These are phyloP conservation scores for Arthrobotrys conoides DNA, from an alignment of 2,329 filamentous ascomycete species.

Conservation along the genomic window DNA sequence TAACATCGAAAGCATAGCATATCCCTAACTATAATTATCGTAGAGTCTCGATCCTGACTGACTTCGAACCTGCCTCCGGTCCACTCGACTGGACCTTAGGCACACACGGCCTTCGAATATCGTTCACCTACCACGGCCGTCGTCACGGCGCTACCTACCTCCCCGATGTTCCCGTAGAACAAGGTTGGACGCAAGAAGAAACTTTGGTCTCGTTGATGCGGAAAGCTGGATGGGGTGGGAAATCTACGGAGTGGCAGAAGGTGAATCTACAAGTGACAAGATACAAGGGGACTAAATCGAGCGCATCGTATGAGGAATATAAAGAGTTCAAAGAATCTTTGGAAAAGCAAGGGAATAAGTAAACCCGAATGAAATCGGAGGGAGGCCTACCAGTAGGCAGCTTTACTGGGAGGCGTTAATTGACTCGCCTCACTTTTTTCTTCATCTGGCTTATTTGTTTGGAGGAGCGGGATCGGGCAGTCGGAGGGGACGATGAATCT, in stretches of 20 bases:
- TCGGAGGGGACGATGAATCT: background rate
- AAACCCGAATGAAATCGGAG: background rate
- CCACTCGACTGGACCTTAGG: slow-evolving; percentile 89
- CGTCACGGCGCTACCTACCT: slow-evolving; percentile 90
- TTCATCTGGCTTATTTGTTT: background rate
- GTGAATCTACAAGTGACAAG: slow-evolving; percentile 83
- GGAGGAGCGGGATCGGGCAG: background rate
- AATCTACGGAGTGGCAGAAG: slow-evolving; percentile 78
- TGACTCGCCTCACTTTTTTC: background rate
- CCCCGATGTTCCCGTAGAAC: slow-evolving; percentile 90
- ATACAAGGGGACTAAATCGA: slow-evolving; percentile 88
- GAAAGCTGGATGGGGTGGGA: slow-evolving; percentile 91
- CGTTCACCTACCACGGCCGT: slow-evolving; percentile 80
- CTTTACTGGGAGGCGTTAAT: slow-evolving; percentile 11
- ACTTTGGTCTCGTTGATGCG: slow-evolving; percentile 89
- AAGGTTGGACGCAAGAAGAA: slow-evolving; percentile 96
- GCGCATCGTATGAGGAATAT: slow-evolving; percentile 80
- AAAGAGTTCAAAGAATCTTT: slow-evolving; percentile 85
- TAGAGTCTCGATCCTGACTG: slow-evolving; percentile 83
- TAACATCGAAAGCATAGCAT: background rate
- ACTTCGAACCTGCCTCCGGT: slow-evolving; percentile 82
- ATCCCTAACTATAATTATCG: slow-evolving; percentile 68
- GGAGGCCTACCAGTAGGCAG: background rate
- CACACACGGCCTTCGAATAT: slow-evolving; percentile 87
- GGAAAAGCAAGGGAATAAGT: slow-evolving; percentile 64